Evolutionary conservation across 1,284 basidiomycete species (phyloP), one percentile per base, ranked within the genome.

Genomic region (Rhodofomes roseus): DNA sequence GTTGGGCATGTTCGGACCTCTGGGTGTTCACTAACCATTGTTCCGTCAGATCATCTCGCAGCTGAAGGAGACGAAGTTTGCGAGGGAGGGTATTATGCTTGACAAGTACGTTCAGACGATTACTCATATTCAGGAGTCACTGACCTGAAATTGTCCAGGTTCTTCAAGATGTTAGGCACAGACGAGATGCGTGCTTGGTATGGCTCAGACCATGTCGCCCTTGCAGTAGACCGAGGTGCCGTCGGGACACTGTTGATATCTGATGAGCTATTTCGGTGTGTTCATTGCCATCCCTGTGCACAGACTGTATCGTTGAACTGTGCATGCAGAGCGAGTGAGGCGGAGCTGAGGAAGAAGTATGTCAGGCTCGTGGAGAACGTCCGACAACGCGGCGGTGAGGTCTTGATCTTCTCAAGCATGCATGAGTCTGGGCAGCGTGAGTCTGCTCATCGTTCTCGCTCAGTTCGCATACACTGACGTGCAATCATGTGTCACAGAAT

Each of bases 111-210:
- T 36, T 25, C 18, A 27, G 14, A 29, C 36, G 16, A 34, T 11
- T 29, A n/a, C 34, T 55, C 31, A 37, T 31, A 34, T 41, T 22
- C 52, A 16, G 11, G 27, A 39, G 22, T 41, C 36, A 9, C 11
- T 53, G n/a, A 20, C 53, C 40, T 25, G 9, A 34, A 25, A 14
- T 4, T 12, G 11, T 20, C 4, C 63, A 97, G 95, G 69, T 98
- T 98, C 77, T 94, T 94, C 79, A 98, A 98, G 75, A 98, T 96
- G 92, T 83, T 99, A 12, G 93, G 92, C 0, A 84, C 83, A 6
- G 95, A 99, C 69, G 96, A 98, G 73, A 88, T 96, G 77, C 84
- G 97, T 57, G 97, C 97, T 5, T 99, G 97, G 96, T 99, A 99
- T 73, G 96, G 97, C 0, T 95, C 96, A 43, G 86, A 92, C 51